These are phyloP conservation scores for Pseudogymnoascus sp. DNA, from an alignment of 2,329 filamentous ascomycete species.

Conservation along the genomic window DNA sequence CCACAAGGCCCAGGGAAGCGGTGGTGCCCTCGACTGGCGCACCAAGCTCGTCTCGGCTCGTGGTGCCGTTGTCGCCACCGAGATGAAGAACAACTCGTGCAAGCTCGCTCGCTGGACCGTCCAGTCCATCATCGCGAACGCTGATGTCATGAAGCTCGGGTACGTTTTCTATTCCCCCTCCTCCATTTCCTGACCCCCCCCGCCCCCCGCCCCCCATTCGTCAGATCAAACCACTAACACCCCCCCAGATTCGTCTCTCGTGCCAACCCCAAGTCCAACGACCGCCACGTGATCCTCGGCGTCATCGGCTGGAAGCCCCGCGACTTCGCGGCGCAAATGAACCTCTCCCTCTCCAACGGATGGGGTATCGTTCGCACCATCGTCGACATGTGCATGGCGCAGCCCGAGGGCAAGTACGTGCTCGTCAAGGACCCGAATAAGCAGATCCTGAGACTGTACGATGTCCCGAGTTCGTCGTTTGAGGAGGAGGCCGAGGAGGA, in stretches of 20 bases:
- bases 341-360: conserved; percentile 89
- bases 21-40: conserved; percentile 93
- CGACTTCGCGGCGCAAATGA: conserved; percentile 97
- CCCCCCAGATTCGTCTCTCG: conserved; percentile 78
- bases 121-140: conserved; percentile 90
- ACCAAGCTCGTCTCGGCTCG: conserved; percentile 89
- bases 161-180: conserved; percentile 36
- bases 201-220: background rate
- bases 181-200: background rate
- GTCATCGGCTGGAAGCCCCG: conserved; percentile 96
- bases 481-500: conserved; percentile 79
- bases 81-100: conserved; percentile 99
- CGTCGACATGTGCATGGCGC: conserved; percentile 80
- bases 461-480: conserved; percentile 78
- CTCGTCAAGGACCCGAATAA: conserved; percentile 92
- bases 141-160: conserved; percentile 98
- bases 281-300: conserved; percentile 90
- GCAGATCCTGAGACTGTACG: conserved; percentile 84
- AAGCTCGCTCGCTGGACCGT: conserved; percentile 97
- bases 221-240: conserved; percentile 19
- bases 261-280: conserved; percentile 81
- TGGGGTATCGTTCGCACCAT: conserved; percentile 99
- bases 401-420: conserved; percentile 73
- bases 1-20: conserved; percentile 90
- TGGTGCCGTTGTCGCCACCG: conserved; percentile 93